These are phyloP conservation scores for Penicillium steckii DNA, from an alignment of 495 filamentous ascomycete genomes.

Conservation along the genomic window DNA sequence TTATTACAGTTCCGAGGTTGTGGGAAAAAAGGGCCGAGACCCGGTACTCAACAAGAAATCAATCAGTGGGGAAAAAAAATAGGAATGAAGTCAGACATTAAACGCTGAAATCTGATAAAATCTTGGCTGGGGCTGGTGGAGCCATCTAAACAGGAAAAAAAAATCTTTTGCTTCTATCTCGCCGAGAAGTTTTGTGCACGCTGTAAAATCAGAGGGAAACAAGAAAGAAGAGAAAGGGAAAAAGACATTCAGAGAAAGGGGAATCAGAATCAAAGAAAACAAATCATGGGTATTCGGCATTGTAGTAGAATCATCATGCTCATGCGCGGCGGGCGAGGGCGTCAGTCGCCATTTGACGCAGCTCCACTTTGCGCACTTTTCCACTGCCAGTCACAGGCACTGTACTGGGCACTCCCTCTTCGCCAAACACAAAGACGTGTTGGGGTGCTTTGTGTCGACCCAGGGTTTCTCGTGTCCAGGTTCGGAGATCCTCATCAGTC, in stretches of 20 bases:
- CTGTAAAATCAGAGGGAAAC: not conserved
- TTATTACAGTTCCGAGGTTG: no score
- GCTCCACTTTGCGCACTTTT: conserved; percentile 67
- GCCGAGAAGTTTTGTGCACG: not conserved
- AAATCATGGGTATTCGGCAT: no score
- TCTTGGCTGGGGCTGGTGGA: not conserved
- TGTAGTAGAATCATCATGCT: no score
- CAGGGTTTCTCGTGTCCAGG: conserved; percentile 59
- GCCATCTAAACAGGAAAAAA: not conserved
- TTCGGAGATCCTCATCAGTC: conserved; percentile 49
- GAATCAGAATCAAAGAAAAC: not conserved
- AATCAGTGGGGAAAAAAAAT: not conserved
- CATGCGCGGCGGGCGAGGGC: conserved; percentile 35
- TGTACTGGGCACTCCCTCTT: conserved; percentile 52
- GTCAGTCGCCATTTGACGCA: conserved; percentile 55
- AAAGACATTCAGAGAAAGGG: no score
- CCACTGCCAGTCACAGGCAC: conserved; percentile 69
- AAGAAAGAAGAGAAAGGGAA: not conserved
- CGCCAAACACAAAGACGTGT: conserved; percentile 64
- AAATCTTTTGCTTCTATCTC: conserved; percentile 1
- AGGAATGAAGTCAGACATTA: not conserved
- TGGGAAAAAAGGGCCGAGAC: not conserved
- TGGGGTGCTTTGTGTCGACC: conserved; percentile 67
- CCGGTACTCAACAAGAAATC: not conserved
- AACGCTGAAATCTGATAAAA: conserved; percentile 14